phyloP scores from a whole-genome alignment of 208 protist species.

The Leishmania lainsoni region DNA sequence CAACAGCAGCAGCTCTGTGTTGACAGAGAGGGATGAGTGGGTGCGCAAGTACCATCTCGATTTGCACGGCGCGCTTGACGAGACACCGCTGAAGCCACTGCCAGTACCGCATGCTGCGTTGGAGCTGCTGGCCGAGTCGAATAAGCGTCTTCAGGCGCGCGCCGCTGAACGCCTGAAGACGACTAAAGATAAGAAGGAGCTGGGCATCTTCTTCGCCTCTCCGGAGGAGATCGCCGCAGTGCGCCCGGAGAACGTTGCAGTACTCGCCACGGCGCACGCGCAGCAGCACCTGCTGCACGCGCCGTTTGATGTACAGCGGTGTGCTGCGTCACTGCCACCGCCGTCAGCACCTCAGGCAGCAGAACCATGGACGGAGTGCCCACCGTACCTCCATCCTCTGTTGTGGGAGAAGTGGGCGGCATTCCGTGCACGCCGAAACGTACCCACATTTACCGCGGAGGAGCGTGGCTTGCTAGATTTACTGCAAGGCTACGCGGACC shows the following conservation, averaged over 20 bases:
- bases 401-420: constrained; percentile 77
- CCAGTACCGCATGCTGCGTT: constrained; percentile 30
- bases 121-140: constrained; percentile 35
- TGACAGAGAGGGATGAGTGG: constrained; percentile 50
- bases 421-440: constrained; percentile 35
- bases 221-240: constrained; percentile 44
- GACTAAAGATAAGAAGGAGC: constrained; percentile 30
- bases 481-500: constrained; percentile 77
- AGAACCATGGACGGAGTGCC: constrained; percentile 23
- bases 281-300: constrained; percentile 50
- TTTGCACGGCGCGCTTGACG: constrained; percentile 49
- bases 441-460: constrained; percentile 57
- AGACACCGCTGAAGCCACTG: constrained; percentile 45
- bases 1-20: not conserved
- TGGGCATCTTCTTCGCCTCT: constrained; percentile 44
- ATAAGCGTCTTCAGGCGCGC: constrained; percentile 27
- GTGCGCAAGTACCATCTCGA: constrained; percentile 74
- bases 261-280: constrained; percentile 55
- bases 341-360: not conserved
- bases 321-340: not conserved
- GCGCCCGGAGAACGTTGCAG: constrained; percentile 50
- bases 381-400: constrained; percentile 62
- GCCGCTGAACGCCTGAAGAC: constrained; percentile 13
- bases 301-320: constrained; percentile 45
- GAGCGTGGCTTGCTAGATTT: constrained; percentile 78